Conservation (phyloP, 768 basidiomycete genomes). For the Boletus reticulatus region DNA sequence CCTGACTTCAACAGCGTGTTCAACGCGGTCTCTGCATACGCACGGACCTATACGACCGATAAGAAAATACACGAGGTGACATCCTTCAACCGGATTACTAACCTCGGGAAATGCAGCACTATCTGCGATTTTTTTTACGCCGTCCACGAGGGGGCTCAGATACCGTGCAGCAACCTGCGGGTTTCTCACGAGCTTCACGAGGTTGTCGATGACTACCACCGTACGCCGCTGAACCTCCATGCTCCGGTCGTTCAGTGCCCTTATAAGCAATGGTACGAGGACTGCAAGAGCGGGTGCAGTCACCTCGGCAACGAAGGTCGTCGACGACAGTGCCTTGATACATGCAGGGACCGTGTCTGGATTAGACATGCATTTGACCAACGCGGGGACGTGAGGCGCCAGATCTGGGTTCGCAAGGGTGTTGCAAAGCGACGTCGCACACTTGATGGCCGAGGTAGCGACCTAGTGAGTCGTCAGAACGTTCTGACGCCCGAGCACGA, state of each 20-base stretch:
- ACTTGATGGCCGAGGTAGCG: constrained; percentile 81
- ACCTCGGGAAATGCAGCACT: constrained; percentile 96
- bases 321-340: constrained; percentile 92
- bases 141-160: constrained; percentile 82
- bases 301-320: constrained; percentile 97
- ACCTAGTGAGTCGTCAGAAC: constrained; percentile 50
- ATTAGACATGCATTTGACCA: constrained; percentile 94
- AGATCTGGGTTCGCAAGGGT: constrained; percentile 95
- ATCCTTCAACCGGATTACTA: constrained; percentile 15
- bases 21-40: constrained; percentile 85
- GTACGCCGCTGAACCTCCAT: constrained; percentile 96
- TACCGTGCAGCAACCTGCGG: constrained; percentile 87
- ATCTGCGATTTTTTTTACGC: constrained; percentile 86
- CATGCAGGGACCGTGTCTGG: constrained; percentile 86
- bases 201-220: constrained; percentile 92
- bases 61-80: constrained; percentile 12
- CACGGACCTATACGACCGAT: constrained; percentile 61
- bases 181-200: constrained; percentile 95
- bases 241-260: constrained; percentile 91
- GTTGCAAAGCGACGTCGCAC: constrained; percentile 82
- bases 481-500: background rate
- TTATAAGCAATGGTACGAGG: constrained; percentile 85
- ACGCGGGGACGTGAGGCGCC: constrained; percentile 78
- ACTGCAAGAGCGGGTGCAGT: constrained; percentile 96
- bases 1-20: constrained; percentile 80